Evolutionary conservation across 2,329 filamentous ascomycete genomes (phyloP).

Genomic region (Erysiphe pulchra): DNA sequence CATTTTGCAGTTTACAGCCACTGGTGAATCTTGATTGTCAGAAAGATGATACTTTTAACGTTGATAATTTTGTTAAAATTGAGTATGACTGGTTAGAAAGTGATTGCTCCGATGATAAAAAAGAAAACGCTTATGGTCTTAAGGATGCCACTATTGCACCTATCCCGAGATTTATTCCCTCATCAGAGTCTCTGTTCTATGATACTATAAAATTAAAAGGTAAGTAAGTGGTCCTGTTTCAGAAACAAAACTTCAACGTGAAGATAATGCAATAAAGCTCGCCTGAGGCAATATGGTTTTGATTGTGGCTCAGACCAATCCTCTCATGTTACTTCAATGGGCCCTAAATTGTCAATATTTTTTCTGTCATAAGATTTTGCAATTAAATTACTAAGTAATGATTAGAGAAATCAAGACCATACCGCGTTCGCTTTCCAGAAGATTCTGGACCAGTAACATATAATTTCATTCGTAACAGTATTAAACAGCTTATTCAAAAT

Average conservation of each 20-base stretch:
- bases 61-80: slow-evolving; percentile 15
- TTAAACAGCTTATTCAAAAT: slow-evolving; percentile 29
- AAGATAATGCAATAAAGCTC: too few species aligned
- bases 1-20: slow-evolving; percentile 40
- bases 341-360: too few species aligned
- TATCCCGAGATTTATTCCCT: slow-evolving; percentile 9
- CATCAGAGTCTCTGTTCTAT: slow-evolving; percentile 26
- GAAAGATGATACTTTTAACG: slow-evolving; percentile 25
- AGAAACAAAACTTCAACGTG: too few species aligned
- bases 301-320: too few species aligned
- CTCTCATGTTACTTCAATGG: too few species aligned
- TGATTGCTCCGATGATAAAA: not conserved
- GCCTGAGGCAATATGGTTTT: too few species aligned
- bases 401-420: not conserved
- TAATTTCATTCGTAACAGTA: slow-evolving; percentile 22
- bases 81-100: slow-evolving; percentile 3
- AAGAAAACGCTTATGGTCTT: not conserved
- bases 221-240: not conserved
- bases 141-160: not conserved
- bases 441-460: slow-evolving; percentile 8
- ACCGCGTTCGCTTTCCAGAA: slow-evolving; percentile 3
- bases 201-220: not conserved
- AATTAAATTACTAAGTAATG: not conserved
- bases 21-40: slow-evolving; percentile 5
- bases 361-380: too few species aligned